Evolutionary conservation across 345 rosid species (phyloP).

Genomic region (Eucalyptus sideroxylon): DNA sequence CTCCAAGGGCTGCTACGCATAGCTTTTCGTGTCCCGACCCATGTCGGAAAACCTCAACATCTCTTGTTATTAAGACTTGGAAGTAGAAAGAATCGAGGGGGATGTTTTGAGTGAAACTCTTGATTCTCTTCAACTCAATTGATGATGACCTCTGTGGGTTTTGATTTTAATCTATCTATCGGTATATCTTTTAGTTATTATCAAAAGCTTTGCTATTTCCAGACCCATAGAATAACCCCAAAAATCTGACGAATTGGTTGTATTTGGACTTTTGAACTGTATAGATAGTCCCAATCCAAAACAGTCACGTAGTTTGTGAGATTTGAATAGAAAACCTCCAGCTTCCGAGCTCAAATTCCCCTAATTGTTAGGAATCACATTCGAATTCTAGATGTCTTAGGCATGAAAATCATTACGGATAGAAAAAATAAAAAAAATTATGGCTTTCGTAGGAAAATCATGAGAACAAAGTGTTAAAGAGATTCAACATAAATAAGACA

Average conservation of each 20-base stretch:
- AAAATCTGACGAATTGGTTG: neutral
- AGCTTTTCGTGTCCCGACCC: neutral
- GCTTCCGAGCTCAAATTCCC: neutral
- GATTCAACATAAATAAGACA: too few species aligned
- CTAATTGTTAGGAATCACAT: neutral
- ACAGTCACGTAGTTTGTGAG: neutral
- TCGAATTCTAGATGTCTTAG: too few species aligned
- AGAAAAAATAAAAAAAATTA: too few species aligned
- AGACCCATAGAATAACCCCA: neutral
- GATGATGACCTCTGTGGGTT: neutral
- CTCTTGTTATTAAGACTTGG: neutral
- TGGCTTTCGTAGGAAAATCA: rapidly evolving
- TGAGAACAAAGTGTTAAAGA: neutral
- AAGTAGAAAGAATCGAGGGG: neutral
- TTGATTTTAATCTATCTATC: neutral
- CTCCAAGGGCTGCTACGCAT: neutral
- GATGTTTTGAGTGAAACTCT: neutral
- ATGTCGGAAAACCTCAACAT: neutral
- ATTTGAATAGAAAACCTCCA: neutral
- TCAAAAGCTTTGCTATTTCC: neutral
- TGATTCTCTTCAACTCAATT: neutral
- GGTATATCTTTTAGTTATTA: neutral
- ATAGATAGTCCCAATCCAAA: neutral
- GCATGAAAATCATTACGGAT: neutral
- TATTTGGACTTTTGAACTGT: neutral